Conservation (phyloP, 352 stramenopile genomes). For the Globisporangium spinosum region DNA sequence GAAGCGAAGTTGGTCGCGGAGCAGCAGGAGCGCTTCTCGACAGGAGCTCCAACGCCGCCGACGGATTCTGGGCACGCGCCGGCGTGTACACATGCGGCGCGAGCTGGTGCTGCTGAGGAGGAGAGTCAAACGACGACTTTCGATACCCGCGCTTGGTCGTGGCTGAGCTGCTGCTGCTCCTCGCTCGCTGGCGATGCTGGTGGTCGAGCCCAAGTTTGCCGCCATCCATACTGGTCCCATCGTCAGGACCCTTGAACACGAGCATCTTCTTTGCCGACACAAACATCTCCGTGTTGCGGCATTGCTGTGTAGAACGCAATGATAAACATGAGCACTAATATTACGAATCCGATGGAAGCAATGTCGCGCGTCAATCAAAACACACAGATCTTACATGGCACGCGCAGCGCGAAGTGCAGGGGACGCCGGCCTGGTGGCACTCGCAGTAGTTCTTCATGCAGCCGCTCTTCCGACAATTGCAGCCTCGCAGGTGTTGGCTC, state of each 20-base stretch:
- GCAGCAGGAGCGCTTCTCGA: constrained; percentile 50
- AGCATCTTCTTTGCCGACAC: constrained; percentile 71
- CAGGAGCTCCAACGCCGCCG: constrained; percentile 42
- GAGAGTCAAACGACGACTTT: constrained; percentile 23
- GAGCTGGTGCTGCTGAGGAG: constrained; percentile 8
- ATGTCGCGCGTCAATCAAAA: background rate
- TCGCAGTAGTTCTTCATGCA: constrained; percentile 99
- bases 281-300: constrained; percentile 65
- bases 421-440: constrained; percentile 90
- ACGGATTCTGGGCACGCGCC: constrained; percentile 6
- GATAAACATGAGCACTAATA: background rate
- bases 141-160: constrained; percentile 20
- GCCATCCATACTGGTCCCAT: background rate
- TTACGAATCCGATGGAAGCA: background rate
- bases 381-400: constrained; percentile 46
- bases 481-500: constrained; percentile 89
- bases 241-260: constrained; percentile 31
- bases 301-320: constrained; percentile 27
- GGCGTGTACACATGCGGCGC: constrained; percentile 2
- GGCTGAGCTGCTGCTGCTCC: constrained; percentile 7
- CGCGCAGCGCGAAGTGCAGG: constrained; percentile 79
- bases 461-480: constrained; percentile 94
- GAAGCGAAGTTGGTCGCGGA: constrained; percentile 8
- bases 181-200: constrained; percentile 4
- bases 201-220: background rate